Evolutionary conservation across 345 rosid species (phyloP).

Genomic region (Hibiscus mutabilis): DNA sequence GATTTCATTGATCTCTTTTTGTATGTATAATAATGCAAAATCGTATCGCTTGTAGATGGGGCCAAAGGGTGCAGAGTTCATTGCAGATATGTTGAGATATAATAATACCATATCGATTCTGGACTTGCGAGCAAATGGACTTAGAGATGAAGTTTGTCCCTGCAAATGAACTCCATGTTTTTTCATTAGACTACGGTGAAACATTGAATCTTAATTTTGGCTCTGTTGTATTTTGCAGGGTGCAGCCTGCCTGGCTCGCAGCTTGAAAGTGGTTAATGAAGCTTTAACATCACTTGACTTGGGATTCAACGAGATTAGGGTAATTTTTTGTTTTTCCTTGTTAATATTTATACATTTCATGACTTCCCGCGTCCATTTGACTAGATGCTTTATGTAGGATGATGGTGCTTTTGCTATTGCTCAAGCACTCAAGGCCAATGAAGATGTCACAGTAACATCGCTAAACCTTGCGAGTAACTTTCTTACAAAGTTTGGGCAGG

Average conservation of each 20-base stretch:
- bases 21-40: constrained; percentile 3
- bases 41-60: constrained; percentile 55
- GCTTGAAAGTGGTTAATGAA: constrained; percentile 97
- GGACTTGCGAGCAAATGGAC: constrained; percentile 95
- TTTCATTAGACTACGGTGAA: not conserved
- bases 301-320: constrained; percentile 93
- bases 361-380: constrained; percentile 4
- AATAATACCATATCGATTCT: constrained; percentile 68
- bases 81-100: constrained; percentile 87
- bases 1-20: not conserved
- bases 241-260: constrained; percentile 70
- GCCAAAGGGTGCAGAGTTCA: constrained; percentile 69
- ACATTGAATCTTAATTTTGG: not conserved
- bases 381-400: constrained; percentile 41
- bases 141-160: constrained; percentile 68
- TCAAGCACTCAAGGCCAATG: constrained; percentile 89
- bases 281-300: constrained; percentile 75
- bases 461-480: constrained; percentile 81
- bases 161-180: constrained; percentile 4
- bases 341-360: not conserved
- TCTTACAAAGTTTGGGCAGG: constrained; percentile 96
- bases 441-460: constrained; percentile 73
- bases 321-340: constrained; percentile 14
- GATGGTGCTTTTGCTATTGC: constrained; percentile 96
- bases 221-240: constrained; percentile 46